Percentiles rank a stretch among this genome's conserved stretches.
phyloP scores from a whole-genome alignment of 345 rosid genomes.

The Microthlaspi erraticum region DNA sequence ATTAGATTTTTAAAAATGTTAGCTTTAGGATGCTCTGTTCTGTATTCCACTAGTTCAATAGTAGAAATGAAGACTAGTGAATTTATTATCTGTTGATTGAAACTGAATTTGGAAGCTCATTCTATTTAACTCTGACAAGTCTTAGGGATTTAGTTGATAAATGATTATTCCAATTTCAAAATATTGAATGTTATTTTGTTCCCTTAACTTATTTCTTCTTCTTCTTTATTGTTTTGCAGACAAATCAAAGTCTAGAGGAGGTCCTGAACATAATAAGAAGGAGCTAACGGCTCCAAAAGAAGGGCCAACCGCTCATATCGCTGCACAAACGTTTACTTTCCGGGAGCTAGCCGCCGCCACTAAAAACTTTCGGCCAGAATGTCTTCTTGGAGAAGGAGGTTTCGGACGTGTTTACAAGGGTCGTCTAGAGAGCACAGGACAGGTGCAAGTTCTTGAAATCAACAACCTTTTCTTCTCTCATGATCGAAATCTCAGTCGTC shows the following conservation, averaged over 20 bases:
- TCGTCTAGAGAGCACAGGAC: constrained; percentile 87
- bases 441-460: constrained; percentile 50
- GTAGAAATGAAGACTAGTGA: not conserved
- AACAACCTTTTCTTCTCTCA: not conserved
- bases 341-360: constrained; percentile 90
- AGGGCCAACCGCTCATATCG: constrained; percentile 71
- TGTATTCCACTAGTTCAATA: constrained; percentile 15
- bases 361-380: constrained; percentile 78
- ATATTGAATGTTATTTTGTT: not conserved
- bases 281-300: constrained; percentile 74
- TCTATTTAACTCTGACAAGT: not conserved
- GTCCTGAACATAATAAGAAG: constrained; percentile 72
- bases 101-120: constrained; percentile 2
- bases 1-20: not conserved
- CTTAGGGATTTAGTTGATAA: not conserved
- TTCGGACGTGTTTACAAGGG: constrained; percentile 97
- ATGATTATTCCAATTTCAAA: not conserved
- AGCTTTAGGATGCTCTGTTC: constrained; percentile 7
- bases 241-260: constrained; percentile 74
- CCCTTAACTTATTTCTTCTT: not conserved
- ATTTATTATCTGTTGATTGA: not conserved
- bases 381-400: constrained; percentile 93
- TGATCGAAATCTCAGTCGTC: not conserved
- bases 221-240: constrained; percentile 49
- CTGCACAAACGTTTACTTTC: constrained; percentile 94